Percentiles rank a stretch among this genome's conserved stretches.
phyloP scores from a whole-genome alignment of 2,329 filamentous ascomycete species.

The Colletotrichum zoysiae region DNA sequence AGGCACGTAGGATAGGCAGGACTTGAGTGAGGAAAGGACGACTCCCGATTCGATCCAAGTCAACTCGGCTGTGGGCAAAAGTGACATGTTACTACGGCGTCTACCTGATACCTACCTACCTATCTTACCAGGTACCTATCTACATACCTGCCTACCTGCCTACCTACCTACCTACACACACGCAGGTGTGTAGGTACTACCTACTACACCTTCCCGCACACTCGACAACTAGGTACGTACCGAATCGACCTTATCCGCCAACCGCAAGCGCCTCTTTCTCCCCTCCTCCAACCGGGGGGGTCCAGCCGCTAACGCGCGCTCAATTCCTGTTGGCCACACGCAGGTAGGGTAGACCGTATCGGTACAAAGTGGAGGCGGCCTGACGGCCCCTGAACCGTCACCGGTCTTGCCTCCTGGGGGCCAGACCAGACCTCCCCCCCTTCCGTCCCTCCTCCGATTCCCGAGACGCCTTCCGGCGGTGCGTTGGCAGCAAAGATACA shows the following conservation, averaged over 20 bases:
- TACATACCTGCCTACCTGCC: background rate
- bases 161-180: background rate
- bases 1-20: background rate
- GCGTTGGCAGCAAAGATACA: constrained; percentile 24
- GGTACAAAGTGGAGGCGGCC: constrained; percentile 15
- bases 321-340: constrained; percentile 14
- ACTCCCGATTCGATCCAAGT: constrained; percentile 7
- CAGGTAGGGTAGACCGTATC: background rate
- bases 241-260: constrained; percentile 1
- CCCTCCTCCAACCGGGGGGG: constrained; percentile 18
- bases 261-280: constrained; percentile 11
- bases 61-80: background rate
- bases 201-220: background rate
- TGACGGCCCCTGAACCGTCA: constrained; percentile 9
- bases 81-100: background rate
- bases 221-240: constrained; percentile 15
- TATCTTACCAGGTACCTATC: too few relatives aligned
- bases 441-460: constrained; percentile 20
- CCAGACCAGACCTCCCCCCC: constrained; percentile 14
- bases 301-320: constrained; percentile 20
- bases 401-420: constrained; percentile 13
- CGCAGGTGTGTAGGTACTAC: too few relatives aligned
- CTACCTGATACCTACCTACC: too few relatives aligned
- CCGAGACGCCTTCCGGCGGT: constrained; percentile 15
- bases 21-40: background rate